Evolutionary conservation across 495 filamentous ascomycete species (phyloP).

Genomic region (Tuber brumale): DNA sequence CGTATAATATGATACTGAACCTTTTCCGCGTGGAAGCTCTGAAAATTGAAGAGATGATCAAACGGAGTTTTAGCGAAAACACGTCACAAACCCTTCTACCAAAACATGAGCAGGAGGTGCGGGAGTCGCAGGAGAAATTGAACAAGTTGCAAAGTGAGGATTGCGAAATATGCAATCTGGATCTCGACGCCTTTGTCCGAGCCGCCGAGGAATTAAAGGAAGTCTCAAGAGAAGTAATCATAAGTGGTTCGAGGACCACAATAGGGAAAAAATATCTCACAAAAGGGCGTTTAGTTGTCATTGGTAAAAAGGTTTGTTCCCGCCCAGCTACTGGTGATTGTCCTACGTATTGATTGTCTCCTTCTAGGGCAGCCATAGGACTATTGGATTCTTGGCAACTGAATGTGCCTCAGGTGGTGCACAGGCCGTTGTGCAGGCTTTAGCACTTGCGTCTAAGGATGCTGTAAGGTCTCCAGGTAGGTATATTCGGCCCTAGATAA

Average conservation of each 20-base stretch:
- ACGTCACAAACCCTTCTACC: constrained; percentile 93
- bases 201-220: constrained; percentile 69
- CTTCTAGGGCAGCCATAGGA: constrained; percentile 28
- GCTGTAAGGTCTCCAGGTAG: constrained; percentile 22
- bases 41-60: constrained; percentile 99
- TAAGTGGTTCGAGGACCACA: constrained; percentile 62
- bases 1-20: constrained; percentile 99
- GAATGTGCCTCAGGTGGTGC: constrained; percentile 26
- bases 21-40: constrained; percentile 89
- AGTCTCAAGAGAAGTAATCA: constrained; percentile 66
- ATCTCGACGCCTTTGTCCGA: constrained; percentile 70
- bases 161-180: constrained; percentile 73
- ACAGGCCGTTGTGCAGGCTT: constrained; percentile 30
- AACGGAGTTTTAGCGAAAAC: constrained; percentile 96
- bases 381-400: constrained; percentile 33
- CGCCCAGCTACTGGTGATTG: constrained; percentile 6
- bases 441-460: constrained; percentile 28
- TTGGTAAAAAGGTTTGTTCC: constrained; percentile 29
- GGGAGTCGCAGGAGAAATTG: constrained; percentile 84
- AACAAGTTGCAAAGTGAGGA: constrained; percentile 79
- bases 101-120: constrained; percentile 88
- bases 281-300: constrained; percentile 65
- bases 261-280: constrained; percentile 73
- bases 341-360: constrained; percentile 6
- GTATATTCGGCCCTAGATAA: neutral